Evolutionary conservation across 257 asterid genomes (phyloP), one percentile per base, ranked within the genome.

Genomic region (Ligustrum vulgare): DNA sequence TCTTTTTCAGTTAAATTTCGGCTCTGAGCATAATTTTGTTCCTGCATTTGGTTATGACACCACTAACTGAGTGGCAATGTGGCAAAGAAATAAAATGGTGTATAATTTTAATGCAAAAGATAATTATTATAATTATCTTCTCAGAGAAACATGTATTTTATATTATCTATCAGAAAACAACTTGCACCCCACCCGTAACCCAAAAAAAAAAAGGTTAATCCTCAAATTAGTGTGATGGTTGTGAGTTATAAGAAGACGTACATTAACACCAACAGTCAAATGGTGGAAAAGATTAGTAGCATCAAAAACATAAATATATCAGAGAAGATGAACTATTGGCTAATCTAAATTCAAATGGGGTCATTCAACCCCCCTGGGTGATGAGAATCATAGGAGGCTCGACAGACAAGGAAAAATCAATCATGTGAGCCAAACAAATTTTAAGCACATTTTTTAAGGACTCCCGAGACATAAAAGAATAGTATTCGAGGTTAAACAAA

Each of bases 1-100:
- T 72, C 78, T 76, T 60, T 70, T 75, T 76, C 77, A 65, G 25
- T 84, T 64, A 81, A 66, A 63, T 22, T 80, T 77, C 67, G 84
- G 37, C 31, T 83, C 76, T 71, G 83, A 43, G 77, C 73, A 72
- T 67, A 74, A 73, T 75, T 72, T 80, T 47, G 37, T 4, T 77
- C 82, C 90, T 84, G 72, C 75, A 71, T 62, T 15, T 51, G 75
- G 56, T 72, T 60, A 66, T 6, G 76, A 43, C 28, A 65, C 68
- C 54, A 69, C 80, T 56, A 78, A 69, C 32, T 72, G 54, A 32
- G 76, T 58, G 69, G 56, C 69, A 78, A 75, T 73, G 62, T 20
- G 63, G 41, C 77, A 82, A 78, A 67, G 41, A 64, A 51, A 78
- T 43, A 77, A 34, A 69, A 35, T 33, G 33, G 20, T 62, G 64